Conservation (phyloP, 2,329 filamentous ascomycete genomes). For the Dactylellina sp. region DNA sequence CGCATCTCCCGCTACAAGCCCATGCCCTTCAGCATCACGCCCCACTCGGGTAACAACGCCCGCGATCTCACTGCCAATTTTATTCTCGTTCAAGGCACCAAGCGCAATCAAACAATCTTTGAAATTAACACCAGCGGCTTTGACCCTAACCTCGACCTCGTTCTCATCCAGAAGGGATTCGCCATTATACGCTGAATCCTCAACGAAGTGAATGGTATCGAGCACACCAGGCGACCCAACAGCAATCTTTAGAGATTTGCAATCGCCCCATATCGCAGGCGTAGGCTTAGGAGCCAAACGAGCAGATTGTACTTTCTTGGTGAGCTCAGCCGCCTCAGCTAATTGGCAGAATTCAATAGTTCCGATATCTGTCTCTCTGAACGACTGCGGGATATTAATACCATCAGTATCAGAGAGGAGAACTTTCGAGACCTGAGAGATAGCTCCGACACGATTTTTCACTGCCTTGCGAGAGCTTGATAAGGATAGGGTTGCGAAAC, state of each 20-base stretch:
- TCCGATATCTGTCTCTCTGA: conserved; percentile 27
- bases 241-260: conserved; percentile 12
- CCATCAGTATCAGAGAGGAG: conserved; percentile 1
- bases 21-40: conserved; percentile 9
- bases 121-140: conserved; percentile 63
- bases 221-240: conserved; percentile 18
- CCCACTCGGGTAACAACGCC: conserved; percentile 59
- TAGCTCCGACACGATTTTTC: conserved; percentile 1
- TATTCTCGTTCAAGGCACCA: conserved; percentile 45
- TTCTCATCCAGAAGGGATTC: conserved; percentile 23
- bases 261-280: neutral
- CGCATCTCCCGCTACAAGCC: conserved; percentile 7
- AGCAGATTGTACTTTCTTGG: conserved; percentile 22
- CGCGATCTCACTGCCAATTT: conserved; percentile 55
- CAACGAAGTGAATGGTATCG: conserved; percentile 41
- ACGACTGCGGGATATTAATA: conserved; percentile 11
- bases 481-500: conserved; percentile 31
- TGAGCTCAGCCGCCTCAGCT: conserved; percentile 13
- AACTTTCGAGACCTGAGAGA: conserved; percentile 14
- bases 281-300: neutral
- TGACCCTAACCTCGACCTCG: conserved; percentile 65
- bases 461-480: neutral
- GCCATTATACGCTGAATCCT: conserved; percentile 18
- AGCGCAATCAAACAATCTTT: conserved; percentile 51
- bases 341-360: conserved; percentile 13